Conservation (phyloP, 176 grass and related monocot species). For the Stipa capillata region DNA sequence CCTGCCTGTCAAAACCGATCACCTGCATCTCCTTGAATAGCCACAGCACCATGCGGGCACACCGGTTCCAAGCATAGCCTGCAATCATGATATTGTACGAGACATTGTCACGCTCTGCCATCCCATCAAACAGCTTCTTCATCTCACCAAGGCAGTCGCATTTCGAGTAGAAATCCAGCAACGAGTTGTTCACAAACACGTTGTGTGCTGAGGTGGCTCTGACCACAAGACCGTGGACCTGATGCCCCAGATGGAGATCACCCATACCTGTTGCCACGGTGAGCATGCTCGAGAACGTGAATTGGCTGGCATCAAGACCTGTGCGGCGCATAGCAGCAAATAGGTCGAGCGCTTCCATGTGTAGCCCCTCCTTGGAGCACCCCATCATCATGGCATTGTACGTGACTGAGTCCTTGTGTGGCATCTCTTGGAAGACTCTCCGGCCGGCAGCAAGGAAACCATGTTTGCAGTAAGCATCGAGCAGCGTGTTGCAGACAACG, state of each 20-base stretch:
- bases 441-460: conserved; percentile 14
- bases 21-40: conserved; percentile 53
- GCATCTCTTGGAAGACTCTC: conserved; percentile 50
- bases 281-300: conserved; percentile 70
- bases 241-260: conserved; percentile 41
- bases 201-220: conserved; percentile 37
- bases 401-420: conserved; percentile 49
- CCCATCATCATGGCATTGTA: conserved; percentile 70
- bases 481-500: conserved; percentile 53
- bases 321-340: conserved; percentile 36
- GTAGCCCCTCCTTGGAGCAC: conserved; percentile 55
- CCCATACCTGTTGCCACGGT: conserved; percentile 35
- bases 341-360: conserved; percentile 36
- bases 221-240: conserved; percentile 46
- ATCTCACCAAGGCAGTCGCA: conserved; percentile 39
- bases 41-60: conserved; percentile 5
- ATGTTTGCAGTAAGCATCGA: conserved; percentile 82
- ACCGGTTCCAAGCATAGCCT: conserved; percentile 42
- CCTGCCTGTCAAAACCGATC: conserved; percentile 30
- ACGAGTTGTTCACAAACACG: conserved; percentile 63
- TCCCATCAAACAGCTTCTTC: conserved; percentile 55
- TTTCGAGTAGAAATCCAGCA: conserved; percentile 92
- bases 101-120: conserved; percentile 57
- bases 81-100: conserved; percentile 74
- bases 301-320: conserved; percentile 30